Evolutionary conservation across 2,329 filamentous ascomycete genomes (phyloP).

Genomic region (Venturia aucupariae): DNA sequence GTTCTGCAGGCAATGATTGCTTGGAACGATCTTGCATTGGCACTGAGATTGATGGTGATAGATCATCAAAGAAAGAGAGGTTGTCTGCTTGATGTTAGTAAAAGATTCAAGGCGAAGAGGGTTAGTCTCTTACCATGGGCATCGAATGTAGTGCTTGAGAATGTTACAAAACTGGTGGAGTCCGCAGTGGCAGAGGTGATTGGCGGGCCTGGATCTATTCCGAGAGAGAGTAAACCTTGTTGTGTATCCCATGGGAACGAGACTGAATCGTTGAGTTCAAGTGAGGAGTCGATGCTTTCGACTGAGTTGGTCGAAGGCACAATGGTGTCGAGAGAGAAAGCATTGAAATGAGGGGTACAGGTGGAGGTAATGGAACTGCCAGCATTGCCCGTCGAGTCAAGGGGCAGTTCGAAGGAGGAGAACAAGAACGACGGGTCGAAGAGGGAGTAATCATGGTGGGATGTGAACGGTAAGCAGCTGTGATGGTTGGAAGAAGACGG

Average conservation of each 20-base stretch:
- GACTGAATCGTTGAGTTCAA: no score
- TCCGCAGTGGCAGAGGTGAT: neutral
- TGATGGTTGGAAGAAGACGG: neutral
- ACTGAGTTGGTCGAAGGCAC: neutral
- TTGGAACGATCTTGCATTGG: neutral
- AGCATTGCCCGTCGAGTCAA: slow-evolving; percentile 5
- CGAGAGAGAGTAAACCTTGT: neutral
- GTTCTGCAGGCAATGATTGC: neutral
- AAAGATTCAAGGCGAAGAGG: neutral
- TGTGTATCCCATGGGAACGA: neutral
- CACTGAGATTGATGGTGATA: neutral
- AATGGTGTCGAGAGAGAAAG: neutral
- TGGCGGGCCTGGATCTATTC: neutral
- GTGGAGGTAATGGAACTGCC: neutral
- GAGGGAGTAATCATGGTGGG: neutral
- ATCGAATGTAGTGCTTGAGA: neutral
- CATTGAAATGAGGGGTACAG: neutral
- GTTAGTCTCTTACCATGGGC: neutral
- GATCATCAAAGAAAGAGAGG: neutral
- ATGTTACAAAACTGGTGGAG: neutral
- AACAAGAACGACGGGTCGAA: neutral
- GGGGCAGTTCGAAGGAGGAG: neutral
- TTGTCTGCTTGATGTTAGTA: neutral
- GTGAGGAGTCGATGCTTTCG: neutral
- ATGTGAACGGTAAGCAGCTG: neutral